These are phyloP conservation scores for Ogataea nonfermentans DNA, from an alignment of 805 yeast species.

Conservation along the genomic window DNA sequence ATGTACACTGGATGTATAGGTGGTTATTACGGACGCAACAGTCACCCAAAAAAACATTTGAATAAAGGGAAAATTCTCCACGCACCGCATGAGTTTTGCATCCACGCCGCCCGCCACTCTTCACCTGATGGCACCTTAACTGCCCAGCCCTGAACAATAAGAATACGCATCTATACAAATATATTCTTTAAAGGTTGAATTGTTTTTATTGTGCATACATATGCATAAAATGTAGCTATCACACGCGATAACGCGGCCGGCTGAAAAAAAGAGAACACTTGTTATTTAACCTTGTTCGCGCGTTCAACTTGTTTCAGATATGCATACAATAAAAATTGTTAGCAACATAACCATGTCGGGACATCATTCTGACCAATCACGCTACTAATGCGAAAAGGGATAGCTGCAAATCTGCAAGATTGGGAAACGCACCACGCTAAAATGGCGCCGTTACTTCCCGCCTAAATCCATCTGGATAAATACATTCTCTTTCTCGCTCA, in stretches of 20 bases:
- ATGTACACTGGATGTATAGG: neutral
- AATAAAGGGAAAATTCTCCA: neutral
- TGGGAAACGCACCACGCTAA: neutral
- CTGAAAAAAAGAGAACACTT: too few species aligned
- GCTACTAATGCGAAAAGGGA: neutral
- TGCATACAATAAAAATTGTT: neutral
- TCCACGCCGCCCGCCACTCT: neutral
- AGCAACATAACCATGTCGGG: neutral
- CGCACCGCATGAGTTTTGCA: slow-evolving; percentile 1
- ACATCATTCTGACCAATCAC: neutral
- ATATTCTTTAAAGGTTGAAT: too few species aligned
- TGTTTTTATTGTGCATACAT: neutral
- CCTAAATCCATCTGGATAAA: neutral
- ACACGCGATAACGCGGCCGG: too few species aligned
- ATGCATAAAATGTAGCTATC: neutral
- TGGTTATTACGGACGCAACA: slow-evolving; percentile 3
- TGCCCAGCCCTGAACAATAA: slow-evolving; percentile 1
- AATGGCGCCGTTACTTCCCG: neutral
- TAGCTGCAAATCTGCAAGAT: slow-evolving; percentile 1
- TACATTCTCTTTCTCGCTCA: slow-evolving; percentile 6
- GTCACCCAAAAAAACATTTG: slow-evolving; percentile 1
- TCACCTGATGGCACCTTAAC: slow-evolving; percentile 3
- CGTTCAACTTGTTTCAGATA: neutral
- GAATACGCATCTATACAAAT: neutral
- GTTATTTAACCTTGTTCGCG: neutral